Evolutionary conservation across 371 early-diverging fungal species (phyloP).

Genomic region (Saksenaea vasiformis): DNA sequence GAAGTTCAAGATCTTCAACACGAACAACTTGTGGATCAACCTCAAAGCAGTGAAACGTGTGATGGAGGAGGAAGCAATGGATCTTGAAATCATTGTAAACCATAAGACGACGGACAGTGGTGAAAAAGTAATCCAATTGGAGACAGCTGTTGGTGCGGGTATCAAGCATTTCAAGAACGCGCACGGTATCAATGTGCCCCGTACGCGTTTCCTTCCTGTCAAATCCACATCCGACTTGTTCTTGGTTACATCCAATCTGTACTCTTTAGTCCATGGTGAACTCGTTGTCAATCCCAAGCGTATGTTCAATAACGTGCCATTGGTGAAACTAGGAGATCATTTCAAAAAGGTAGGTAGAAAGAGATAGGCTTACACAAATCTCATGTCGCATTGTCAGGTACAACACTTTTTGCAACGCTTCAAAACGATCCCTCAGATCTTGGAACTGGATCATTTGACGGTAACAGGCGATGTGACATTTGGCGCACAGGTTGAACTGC

Average conservation of each 20-base stretch:
- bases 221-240: constrained; percentile 99
- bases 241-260: constrained; percentile 96
- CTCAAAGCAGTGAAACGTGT: constrained; percentile 95
- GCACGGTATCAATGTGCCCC: constrained; percentile 98
- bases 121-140: constrained; percentile 98
- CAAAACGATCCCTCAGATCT: constrained; percentile 93
- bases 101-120: constrained; percentile 88
- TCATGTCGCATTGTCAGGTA: background rate
- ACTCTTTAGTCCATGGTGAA: constrained; percentile 91
- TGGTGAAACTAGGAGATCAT: constrained; percentile 97
- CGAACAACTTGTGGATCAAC: constrained; percentile 99
- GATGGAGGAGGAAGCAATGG: constrained; percentile 79
- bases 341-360: constrained; percentile 90
- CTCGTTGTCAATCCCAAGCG: constrained; percentile 92
- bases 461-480: constrained; percentile 99
- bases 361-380: background rate
- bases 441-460: constrained; percentile 98
- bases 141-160: constrained; percentile 99
- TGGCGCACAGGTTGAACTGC: constrained; percentile 91
- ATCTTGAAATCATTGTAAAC: constrained; percentile 98
- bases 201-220: constrained; percentile 98
- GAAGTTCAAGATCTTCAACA: constrained; percentile 99
- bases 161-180: constrained; percentile 98
- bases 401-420: constrained; percentile 71
- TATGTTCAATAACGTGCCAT: constrained; percentile 91